These are phyloP conservation scores for Alternaria brassicicola DNA, from an alignment of 2,329 filamentous ascomycete genomes.

Conservation along the genomic window DNA sequence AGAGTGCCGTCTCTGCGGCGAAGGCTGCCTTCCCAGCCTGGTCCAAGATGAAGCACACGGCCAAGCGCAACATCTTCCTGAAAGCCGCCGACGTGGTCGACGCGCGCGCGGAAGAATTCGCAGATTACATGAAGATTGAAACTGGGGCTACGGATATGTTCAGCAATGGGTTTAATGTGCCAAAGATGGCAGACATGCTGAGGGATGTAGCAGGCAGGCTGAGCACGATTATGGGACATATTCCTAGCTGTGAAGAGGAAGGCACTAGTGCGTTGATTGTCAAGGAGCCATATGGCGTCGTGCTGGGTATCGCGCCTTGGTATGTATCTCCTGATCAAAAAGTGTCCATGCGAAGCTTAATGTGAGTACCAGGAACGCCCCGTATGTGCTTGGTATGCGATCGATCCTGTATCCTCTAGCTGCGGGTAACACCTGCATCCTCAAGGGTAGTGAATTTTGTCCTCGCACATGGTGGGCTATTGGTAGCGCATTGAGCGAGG, in stretches of 20 bases:
- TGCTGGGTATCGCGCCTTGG: conserved; percentile 83
- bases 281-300: conserved; percentile 79
- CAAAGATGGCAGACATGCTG: conserved; percentile 52
- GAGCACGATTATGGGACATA: conserved; percentile 55
- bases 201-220: conserved; percentile 60
- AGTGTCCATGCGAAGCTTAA: not conserved
- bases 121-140: conserved; percentile 64
- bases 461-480: conserved; percentile 47
- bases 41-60: conserved; percentile 65
- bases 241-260: conserved; percentile 57
- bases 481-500: conserved; percentile 54
- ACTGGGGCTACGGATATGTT: conserved; percentile 57
- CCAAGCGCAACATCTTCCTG: conserved; percentile 72
- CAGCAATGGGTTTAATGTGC: conserved; percentile 49
- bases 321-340: conserved; percentile 47
- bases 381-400: conserved; percentile 52
- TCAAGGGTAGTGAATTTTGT: conserved; percentile 47
- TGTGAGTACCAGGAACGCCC: conserved; percentile 57
- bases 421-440: conserved; percentile 56
- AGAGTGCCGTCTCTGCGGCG: conserved; percentile 65
- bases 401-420: conserved; percentile 62
- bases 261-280: conserved; percentile 67
- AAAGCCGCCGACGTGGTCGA: conserved; percentile 71
- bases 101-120: conserved; percentile 64
- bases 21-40: conserved; percentile 72